Conservation (phyloP, 805 yeast genomes). For the Lipomyces yamanashiensis region DNA sequence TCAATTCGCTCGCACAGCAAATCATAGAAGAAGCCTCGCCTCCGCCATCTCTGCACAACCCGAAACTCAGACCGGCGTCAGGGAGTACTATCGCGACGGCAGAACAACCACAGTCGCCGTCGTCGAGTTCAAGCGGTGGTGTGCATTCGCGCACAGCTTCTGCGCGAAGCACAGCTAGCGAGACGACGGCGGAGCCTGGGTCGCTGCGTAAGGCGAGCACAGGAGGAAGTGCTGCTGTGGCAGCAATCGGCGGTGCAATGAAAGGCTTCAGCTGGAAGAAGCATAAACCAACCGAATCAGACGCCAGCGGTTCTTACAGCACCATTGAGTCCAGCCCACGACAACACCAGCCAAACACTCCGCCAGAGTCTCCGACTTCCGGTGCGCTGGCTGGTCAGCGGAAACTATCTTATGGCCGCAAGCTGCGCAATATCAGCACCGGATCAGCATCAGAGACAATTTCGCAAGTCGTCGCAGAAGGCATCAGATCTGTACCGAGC, state of each 20-base stretch:
- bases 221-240: not conserved
- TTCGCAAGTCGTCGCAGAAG: constrained; percentile 3
- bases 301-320: not conserved
- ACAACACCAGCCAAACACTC: not conserved
- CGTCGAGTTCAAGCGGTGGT: not conserved
- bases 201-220: constrained; percentile 8
- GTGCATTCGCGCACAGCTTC: not conserved
- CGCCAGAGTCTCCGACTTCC: not conserved
- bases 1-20: not conserved
- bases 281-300: constrained; percentile 4
- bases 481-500: not conserved
- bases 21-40: constrained; percentile 2
- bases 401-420: not conserved
- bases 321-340: not conserved
- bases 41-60: not conserved
- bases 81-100: not conserved
- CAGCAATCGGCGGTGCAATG: not conserved
- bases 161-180: not conserved
- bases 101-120: not conserved
- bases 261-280: constrained; percentile 12
- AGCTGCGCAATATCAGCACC: not conserved
- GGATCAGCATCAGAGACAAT: not conserved
- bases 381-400: not conserved
- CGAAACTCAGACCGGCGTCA: not conserved
- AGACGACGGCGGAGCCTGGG: not conserved